A percentile compares a stretch with the other conserved stretches of the same genome.
phyloP scores from a whole-genome alignment of 441 rosid genomes.

The Populus hybrid region DNA sequence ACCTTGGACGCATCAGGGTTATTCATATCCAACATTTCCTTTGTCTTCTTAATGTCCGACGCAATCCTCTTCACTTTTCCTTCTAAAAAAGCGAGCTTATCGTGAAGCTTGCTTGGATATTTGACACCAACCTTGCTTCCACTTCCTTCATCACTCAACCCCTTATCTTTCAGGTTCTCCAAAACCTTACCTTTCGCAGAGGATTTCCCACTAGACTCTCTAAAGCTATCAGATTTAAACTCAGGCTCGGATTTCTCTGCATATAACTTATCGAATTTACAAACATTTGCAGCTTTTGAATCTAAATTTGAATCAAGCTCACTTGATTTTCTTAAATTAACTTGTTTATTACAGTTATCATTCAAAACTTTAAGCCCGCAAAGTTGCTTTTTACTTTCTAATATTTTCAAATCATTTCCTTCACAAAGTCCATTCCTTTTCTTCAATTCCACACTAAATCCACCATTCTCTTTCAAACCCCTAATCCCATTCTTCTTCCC shows the following conservation, averaged over 20 bases:
- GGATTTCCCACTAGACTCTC: conserved; percentile 27
- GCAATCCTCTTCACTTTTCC: conserved; percentile 96
- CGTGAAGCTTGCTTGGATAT: conserved; percentile 73
- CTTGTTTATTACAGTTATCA: conserved; percentile 15
- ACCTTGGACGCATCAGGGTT: conserved; percentile 73
- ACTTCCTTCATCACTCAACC: conserved; percentile 27
- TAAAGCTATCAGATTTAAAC: conserved; percentile 26
- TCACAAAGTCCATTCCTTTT: conserved; percentile 28
- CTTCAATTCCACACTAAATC: conserved; percentile 27
- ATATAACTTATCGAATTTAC: conserved; percentile 23
- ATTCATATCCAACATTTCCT: conserved; percentile 86
- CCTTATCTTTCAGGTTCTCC: conserved; percentile 42
- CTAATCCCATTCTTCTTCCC: conserved; percentile 23
- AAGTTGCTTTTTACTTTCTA: conserved; percentile 25
- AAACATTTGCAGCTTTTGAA: conserved; percentile 18
- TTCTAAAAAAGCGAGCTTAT: conserved; percentile 91
- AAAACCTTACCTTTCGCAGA: conserved; percentile 27
- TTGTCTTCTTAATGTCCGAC: conserved; percentile 85
- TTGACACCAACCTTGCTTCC: conserved; percentile 27
- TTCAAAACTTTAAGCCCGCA: conserved; percentile 15
- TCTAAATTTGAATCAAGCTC: conserved; percentile 17
- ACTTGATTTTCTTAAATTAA: conserved; percentile 27
- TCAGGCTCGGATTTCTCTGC: conserved; percentile 23
- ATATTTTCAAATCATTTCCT: conserved; percentile 9
- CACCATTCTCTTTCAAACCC: conserved; percentile 35